Evolutionary conservation across 768 basidiomycete genomes (phyloP).

Genomic region (Amanita fuliginea): DNA sequence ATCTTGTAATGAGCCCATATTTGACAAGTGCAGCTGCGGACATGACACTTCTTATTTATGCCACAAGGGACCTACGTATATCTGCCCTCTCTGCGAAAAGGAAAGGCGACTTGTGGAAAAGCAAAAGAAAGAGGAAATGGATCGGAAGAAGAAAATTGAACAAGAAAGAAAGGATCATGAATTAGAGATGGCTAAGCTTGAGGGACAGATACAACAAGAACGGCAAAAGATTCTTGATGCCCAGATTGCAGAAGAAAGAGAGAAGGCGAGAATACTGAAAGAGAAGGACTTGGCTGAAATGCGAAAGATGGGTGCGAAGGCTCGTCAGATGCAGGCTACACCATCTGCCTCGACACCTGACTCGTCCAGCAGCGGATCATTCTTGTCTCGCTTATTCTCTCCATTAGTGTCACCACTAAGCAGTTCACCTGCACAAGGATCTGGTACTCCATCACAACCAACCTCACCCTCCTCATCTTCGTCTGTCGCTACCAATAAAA

Average conservation of each 20-base stretch:
- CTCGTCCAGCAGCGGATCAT: background rate
- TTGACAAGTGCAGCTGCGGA: conserved; percentile 27
- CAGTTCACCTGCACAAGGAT: background rate
- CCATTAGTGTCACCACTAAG: background rate
- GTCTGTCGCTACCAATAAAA: background rate
- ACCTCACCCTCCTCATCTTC: background rate
- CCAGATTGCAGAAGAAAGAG: conserved; percentile 24
- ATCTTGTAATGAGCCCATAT: conserved; percentile 28
- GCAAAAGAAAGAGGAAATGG: conserved; percentile 18
- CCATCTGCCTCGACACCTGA: background rate
- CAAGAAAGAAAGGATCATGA: conserved; percentile 23
- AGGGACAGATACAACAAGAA: conserved; percentile 13
- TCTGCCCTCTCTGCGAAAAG: conserved; percentile 37
- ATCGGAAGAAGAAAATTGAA: conserved; percentile 15
- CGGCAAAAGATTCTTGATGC: conserved; percentile 11
- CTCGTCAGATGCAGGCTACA: background rate
- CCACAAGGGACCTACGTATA: conserved; percentile 19
- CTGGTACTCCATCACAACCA: background rate
- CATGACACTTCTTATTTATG: conserved; percentile 30
- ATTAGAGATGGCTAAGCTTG: conserved; percentile 21
- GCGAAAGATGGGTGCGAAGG: background rate
- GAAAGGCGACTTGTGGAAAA: conserved; percentile 16
- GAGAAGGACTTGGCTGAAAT: background rate
- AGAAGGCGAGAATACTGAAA: conserved; percentile 27
- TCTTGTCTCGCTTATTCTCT: background rate